Base-by-base conservation (phyloP, 352 stramenopile species). In the Achlya hypogyna region DNA sequence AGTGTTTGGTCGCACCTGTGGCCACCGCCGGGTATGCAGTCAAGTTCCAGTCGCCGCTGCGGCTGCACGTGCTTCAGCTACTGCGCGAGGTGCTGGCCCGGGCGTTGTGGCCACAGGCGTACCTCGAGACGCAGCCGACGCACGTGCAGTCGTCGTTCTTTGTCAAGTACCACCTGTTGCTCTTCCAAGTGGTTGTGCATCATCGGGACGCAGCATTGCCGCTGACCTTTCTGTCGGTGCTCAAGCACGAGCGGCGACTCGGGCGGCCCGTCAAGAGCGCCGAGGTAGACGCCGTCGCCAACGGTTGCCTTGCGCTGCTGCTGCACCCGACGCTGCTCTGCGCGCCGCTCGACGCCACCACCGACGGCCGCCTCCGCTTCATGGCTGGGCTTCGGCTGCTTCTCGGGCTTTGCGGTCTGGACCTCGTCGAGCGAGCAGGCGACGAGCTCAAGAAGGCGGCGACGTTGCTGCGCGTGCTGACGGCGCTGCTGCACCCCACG, bases 251-350 rank as follows among this genome's bases (percentile, higher is more conserved):
- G 74, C 73, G 4, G 54, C 75, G 40, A 86, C 82, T n/a, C 8
- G 16, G 5, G 74, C 85, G 31, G 20, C 32, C 63, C 12, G n/a
- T 69, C 49, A 62, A 63, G n/a, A 43, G 29, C 45, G 70, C 64
- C 40, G 74, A 85, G 3, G 91, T 91, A 58, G 81, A 88, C 45
- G 77, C 84, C 4, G 89, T 82, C 47, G 77, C 86, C 52, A 77
- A 78, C 18, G 78, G 74, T 1, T 71, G 69, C 12, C 56, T 79
- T 14, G 70, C 60, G 51, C 45, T 58, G 22, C 18, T 67, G 2
- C 60, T 60, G 10, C 60, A 67, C 27, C 60, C 60, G 14, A 58
- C 60, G 20, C 10, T 67, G 10, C 60, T 67, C 1, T 66, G 59
- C 23, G 28, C 1, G 35, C 59, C 42, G 18, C 14, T 22, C 8